Evolutionary conservation across 208 protist genomes (phyloP).

Genomic region (Leishmania martiniquensis): DNA sequence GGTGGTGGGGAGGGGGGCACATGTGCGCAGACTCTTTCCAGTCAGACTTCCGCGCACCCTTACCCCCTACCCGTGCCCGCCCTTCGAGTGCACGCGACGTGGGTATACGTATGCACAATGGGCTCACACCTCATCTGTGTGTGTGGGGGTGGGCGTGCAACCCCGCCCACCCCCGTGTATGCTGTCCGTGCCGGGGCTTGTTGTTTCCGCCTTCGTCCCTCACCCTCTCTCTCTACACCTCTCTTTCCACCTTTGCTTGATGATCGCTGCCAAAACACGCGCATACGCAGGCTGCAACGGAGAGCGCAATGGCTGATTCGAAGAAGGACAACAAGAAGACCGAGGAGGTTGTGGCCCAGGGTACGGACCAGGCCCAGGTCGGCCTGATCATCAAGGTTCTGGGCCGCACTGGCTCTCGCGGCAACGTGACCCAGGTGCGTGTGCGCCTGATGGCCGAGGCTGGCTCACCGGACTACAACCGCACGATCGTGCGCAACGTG

Average conservation of each 20-base stretch:
- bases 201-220: not conserved
- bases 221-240: not conserved
- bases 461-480: slow-evolving; percentile 86
- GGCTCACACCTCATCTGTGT: too few species aligned
- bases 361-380: slow-evolving; percentile 88
- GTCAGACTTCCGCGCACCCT: not conserved
- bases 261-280: not conserved
- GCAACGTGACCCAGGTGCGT: slow-evolving; percentile 99
- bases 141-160: too few species aligned
- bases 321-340: slow-evolving; percentile 92
- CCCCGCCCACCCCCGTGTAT: not conserved
- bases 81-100: not conserved
- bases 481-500: slow-evolving; percentile 99
- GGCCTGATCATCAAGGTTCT: slow-evolving; percentile 98
- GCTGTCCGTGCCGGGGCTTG: not conserved
- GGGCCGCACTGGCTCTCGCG: slow-evolving; percentile 99
- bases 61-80: not conserved
- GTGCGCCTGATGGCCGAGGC: slow-evolving; percentile 95
- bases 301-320: slow-evolving; percentile 53
- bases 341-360: slow-evolving; percentile 79
- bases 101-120: not conserved
- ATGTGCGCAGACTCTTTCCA: not conserved
- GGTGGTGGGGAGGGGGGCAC: not conserved
- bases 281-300: slow-evolving; percentile 4
- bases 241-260: slow-evolving; percentile 6